Percentiles rank a stretch among this genome's conserved stretches.
Evolutionary conservation across 768 basidiomycete genomes (phyloP).

Genomic region (Lentinus brumalis): DNA sequence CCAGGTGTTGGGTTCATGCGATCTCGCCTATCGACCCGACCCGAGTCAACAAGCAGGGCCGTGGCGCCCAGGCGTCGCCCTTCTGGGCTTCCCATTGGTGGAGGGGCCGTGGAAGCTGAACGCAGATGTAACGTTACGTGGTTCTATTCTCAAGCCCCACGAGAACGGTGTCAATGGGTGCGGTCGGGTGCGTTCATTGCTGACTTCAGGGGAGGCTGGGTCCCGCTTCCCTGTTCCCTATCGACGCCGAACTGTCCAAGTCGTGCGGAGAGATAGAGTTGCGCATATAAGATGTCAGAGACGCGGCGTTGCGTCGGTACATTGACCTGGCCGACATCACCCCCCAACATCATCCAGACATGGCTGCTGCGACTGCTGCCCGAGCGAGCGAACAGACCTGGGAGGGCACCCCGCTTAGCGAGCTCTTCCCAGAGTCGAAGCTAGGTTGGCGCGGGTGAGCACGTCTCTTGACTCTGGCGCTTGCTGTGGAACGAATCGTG

Average conservation of each 20-base stretch:
- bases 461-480: background rate
- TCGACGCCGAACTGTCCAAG: background rate
- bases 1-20: too few species aligned
- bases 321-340: background rate
- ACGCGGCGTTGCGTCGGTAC: background rate
- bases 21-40: background rate
- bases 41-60: background rate
- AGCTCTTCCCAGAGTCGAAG: slow-evolving; percentile 24
- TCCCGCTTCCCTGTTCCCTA: background rate
- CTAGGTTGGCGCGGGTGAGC: slow-evolving; percentile 21
- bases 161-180: background rate
- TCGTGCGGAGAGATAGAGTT: background rate
- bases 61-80: background rate
- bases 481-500: background rate
- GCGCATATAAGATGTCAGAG: background rate
- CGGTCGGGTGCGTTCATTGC: background rate
- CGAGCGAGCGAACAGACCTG: slow-evolving; percentile 1
- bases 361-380: background rate
- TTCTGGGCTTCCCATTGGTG: background rate
- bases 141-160: background rate
- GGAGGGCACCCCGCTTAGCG: slow-evolving; percentile 16
- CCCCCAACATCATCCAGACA: background rate
- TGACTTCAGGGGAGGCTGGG: background rate
- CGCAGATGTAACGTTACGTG: background rate
- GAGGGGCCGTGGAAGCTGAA: background rate